A percentile compares a stretch with the other conserved stretches of the same genome.
Evolutionary conservation across 2,329 filamentous ascomycete species (phyloP).

Genomic region (Bisporella sp.): DNA sequence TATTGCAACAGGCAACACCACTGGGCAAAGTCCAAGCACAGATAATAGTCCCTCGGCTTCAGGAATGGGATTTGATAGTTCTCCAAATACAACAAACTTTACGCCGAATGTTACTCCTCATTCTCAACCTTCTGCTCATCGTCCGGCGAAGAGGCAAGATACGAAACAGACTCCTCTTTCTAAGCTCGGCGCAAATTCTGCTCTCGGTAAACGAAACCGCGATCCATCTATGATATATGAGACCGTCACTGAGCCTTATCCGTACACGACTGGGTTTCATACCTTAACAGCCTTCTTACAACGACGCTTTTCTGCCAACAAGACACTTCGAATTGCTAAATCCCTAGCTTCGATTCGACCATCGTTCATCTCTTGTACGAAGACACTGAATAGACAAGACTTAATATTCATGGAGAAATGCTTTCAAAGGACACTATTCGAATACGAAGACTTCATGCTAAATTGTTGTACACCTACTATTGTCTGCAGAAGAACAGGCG

Average conservation of each 20-base stretch:
- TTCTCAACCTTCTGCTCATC: slow-evolving; percentile 11
- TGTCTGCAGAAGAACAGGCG: slow-evolving; percentile 84
- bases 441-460: slow-evolving; percentile 89
- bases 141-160: slow-evolving; percentile 24
- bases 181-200: slow-evolving; percentile 23
- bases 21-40: slow-evolving; percentile 57
- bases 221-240: slow-evolving; percentile 86
- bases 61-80: slow-evolving; percentile 47
- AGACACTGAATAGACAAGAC: slow-evolving; percentile 81
- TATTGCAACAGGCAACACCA: slow-evolving; percentile 55
- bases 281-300: slow-evolving; percentile 75
- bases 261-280: slow-evolving; percentile 87
- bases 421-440: slow-evolving; percentile 85
- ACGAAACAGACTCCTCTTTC: slow-evolving; percentile 13
- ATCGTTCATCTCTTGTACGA: slow-evolving; percentile 86
- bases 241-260: slow-evolving; percentile 82
- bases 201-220: slow-evolving; percentile 44
- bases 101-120: slow-evolving; percentile 15
- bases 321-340: slow-evolving; percentile 77
- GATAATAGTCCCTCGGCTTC: slow-evolving; percentile 54
- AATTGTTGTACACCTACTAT: slow-evolving; percentile 85
- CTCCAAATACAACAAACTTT: slow-evolving; percentile 35
- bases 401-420: slow-evolving; percentile 97
- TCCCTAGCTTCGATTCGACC: slow-evolving; percentile 84
- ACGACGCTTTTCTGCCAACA: slow-evolving; percentile 68